A percentile compares a stretch with the other conserved stretches of the same genome.
Evolutionary conservation across 345 rosid genomes (phyloP).

Genomic region (Orychophragmus violaceus): DNA sequence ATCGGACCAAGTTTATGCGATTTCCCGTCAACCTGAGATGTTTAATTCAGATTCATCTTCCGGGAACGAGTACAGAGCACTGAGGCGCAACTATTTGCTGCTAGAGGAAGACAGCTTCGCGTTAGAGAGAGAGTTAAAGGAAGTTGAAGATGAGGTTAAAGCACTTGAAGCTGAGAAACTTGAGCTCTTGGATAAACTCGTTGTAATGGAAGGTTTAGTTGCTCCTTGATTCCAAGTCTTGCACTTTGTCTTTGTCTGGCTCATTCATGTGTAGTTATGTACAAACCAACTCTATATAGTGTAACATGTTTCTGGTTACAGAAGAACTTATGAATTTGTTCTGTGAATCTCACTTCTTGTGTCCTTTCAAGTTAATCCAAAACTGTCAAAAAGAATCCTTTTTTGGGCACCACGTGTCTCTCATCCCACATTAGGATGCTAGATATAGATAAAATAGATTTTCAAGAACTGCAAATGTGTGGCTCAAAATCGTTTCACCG

Average conservation of each 20-base stretch:
- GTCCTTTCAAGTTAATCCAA: background rate
- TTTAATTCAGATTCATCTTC: conserved; percentile 60
- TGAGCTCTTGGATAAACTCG: conserved; percentile 71
- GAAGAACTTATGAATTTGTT: background rate
- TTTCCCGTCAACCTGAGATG: conserved; percentile 51
- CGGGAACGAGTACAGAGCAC: conserved; percentile 56
- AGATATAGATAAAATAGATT: conserved; percentile 4
- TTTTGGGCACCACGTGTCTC: conserved; percentile 9
- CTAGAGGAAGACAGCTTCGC: conserved; percentile 71
- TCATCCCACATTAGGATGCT: background rate
- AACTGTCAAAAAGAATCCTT: background rate
- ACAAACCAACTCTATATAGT: conserved; percentile 9
- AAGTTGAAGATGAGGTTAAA: conserved; percentile 55
- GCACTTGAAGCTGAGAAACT: conserved; percentile 70
- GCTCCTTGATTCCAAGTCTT: conserved; percentile 38
- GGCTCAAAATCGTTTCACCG: conserved; percentile 17
- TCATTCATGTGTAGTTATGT: background rate
- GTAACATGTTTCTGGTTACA: background rate
- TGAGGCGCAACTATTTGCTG: conserved; percentile 68
- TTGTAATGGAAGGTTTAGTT: conserved; percentile 82
- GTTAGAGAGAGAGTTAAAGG: conserved; percentile 56
- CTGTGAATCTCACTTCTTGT: background rate
- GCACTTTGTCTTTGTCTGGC: background rate
- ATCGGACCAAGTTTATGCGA: conserved; percentile 40
- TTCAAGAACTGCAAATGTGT: background rate